Base-by-base conservation (phyloP, 768 basidiomycete genomes). In the Exidia glandulosa region DNA sequence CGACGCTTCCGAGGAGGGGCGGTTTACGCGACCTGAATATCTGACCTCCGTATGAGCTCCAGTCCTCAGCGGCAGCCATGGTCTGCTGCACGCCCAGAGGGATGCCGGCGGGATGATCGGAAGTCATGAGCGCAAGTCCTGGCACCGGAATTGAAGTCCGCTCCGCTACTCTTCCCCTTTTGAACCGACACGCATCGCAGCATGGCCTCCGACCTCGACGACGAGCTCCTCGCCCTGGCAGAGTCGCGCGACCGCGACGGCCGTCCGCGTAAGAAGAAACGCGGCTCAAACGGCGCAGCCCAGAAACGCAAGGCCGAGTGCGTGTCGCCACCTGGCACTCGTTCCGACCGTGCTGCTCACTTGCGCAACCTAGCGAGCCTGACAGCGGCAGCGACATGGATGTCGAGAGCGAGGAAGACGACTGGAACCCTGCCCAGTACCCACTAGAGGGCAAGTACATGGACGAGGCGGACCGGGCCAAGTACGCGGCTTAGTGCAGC, bases 361-460 rank as follows among this genome's bases (percentile, higher is more conserved):
- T 12, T 19, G 10, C 41, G 41, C 41, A 23, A n/a, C n/a, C n/a
- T 23, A 45, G 41, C 6, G 23, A 45, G 16, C 12, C 14, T 27
- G 50, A 54, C 14, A 54, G 50, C 50, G 50, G 25, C 30, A 54
- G 50, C 25, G 83, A 80, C 33, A 74, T 77, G 41, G 79, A 73
- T 25, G 78, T 79, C 12, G 87, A 88, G 66, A 86, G 82, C 61
- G 87, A 88, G 59, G 80, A 79, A 32, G 65, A 67, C 34, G 78
- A 77, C 3, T 68, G 70, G 13, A 86, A 90, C 64, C 85, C 85
- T 9, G 25, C 25, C 30, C 50, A 54, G 3, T 98, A 91, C 69
- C 94, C 93, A 0, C 74, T 96, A 13, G 95, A 98, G 66, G 93
- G 91, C 56, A 90, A 91, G 71, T 98, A 90, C 68, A 81, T 80